phyloP scores from a whole-genome alignment of 805 yeast genomes.

The Clavispora carvajalis region DNA sequence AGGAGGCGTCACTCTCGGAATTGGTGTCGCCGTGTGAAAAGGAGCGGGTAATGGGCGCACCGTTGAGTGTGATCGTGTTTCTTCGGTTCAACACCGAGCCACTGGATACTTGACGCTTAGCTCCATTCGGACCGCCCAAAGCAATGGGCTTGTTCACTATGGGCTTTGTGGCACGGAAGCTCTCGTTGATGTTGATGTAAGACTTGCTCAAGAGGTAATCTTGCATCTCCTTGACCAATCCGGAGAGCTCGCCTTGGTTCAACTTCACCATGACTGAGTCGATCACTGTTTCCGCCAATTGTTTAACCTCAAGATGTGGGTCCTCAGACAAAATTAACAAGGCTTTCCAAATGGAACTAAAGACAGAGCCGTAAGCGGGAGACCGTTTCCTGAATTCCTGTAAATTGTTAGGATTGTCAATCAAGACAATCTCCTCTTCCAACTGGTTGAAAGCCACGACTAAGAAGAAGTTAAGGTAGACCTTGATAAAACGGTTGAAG shows the following conservation, averaged over 20 bases:
- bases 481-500: conserved; percentile 66
- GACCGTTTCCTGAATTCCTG: conserved; percentile 62
- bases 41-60: conserved; percentile 15
- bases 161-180: conserved; percentile 37
- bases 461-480: conserved; percentile 67
- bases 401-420: conserved; percentile 55
- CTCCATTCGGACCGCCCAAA: conserved; percentile 6
- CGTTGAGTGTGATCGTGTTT: conserved; percentile 25
- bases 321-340: conserved; percentile 76
- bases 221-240: conserved; percentile 62
- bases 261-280: conserved; percentile 66
- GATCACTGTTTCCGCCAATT: conserved; percentile 65
- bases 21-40: conserved; percentile 4
- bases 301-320: conserved; percentile 77
- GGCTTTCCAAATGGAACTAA: conserved; percentile 84
- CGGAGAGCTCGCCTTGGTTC: conserved; percentile 60
- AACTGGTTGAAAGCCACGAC: conserved; percentile 84
- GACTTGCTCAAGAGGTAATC: conserved; percentile 52
- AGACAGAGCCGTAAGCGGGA: conserved; percentile 84
- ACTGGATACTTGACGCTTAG: conserved; percentile 18
- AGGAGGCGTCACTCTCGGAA: conserved; percentile 21
- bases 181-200: conserved; percentile 33
- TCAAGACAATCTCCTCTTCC: conserved; percentile 68
- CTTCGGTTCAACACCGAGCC: conserved; percentile 18
- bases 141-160: conserved; percentile 29